These are phyloP conservation scores for Onygenales sp. DNA, from an alignment of 2,329 filamentous ascomycete genomes.

Conservation along the genomic window DNA sequence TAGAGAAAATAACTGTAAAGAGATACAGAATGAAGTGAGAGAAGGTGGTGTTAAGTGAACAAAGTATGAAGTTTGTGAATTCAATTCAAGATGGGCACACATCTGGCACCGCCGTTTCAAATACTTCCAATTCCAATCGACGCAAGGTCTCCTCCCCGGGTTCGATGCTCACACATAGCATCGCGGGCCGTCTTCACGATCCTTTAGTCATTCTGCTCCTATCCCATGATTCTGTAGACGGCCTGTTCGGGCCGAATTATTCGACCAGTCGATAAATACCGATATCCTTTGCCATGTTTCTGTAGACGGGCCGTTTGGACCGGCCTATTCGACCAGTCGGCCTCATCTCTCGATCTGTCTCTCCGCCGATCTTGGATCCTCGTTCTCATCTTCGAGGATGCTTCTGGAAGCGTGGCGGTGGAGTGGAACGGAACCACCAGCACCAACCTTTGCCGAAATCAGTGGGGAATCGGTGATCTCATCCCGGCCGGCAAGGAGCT, in stretches of 20 bases:
- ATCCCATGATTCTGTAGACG: not conserved
- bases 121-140: not conserved
- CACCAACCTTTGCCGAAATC: not conserved
- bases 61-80: not conserved
- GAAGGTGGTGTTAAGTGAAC: not conserved
- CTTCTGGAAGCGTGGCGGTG: not conserved
- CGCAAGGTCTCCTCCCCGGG: not conserved
- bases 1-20: not conserved
- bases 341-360: not conserved
- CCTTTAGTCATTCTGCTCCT: not conserved
- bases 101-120: not conserved
- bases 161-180: not conserved
- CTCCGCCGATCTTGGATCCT: not conserved
- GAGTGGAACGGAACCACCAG: not conserved
- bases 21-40: not conserved
- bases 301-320: not conserved
- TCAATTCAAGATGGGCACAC: not conserved
- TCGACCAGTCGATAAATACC: not conserved
- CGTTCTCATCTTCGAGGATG: not conserved
- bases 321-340: not conserved
- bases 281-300: not conserved
- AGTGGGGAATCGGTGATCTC: not conserved
- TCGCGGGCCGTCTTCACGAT: not conserved
- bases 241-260: not conserved
- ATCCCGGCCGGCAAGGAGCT: not conserved